These are phyloP conservation scores for Thelonectria olida DNA, from an alignment of 2,329 filamentous ascomycete species.

Conservation along the genomic window DNA sequence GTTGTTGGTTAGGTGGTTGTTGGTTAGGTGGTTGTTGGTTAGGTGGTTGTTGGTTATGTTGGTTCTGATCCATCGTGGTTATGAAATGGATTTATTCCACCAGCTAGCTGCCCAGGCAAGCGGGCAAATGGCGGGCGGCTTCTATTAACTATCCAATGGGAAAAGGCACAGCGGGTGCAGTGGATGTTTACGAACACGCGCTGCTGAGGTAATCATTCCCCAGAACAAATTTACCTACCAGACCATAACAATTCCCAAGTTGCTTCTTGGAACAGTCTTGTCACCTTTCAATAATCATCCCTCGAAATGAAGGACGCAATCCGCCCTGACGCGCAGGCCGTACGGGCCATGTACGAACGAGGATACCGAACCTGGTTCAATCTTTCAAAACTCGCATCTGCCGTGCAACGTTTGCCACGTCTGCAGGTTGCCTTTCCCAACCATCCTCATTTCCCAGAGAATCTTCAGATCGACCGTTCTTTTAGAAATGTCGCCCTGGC, in stretches of 20 bases:
- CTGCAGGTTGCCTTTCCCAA: conserved; percentile 13
- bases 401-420: background rate
- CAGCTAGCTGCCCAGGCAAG: no score
- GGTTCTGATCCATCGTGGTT: no score
- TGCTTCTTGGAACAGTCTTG: background rate
- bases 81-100: no score
- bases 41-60: no score
- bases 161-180: no score
- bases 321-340: conserved; percentile 8
- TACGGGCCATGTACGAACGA: conserved; percentile 1
- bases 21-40: no score
- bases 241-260: background rate
- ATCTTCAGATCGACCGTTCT: conserved; percentile 1
- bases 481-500: conserved; percentile 1
- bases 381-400: background rate
- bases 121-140: no score
- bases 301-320: conserved; percentile 16
- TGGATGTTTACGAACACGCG: no score
- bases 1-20: no score
- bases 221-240: background rate
- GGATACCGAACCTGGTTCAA: conserved; percentile 18
- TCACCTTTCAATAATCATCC: background rate
- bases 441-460: conserved; percentile 11
- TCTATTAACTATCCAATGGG: no score
- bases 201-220: background rate